Conservation (phyloP, 2,329 filamentous ascomycete species). For the Colletotrichum sp. region DNA sequence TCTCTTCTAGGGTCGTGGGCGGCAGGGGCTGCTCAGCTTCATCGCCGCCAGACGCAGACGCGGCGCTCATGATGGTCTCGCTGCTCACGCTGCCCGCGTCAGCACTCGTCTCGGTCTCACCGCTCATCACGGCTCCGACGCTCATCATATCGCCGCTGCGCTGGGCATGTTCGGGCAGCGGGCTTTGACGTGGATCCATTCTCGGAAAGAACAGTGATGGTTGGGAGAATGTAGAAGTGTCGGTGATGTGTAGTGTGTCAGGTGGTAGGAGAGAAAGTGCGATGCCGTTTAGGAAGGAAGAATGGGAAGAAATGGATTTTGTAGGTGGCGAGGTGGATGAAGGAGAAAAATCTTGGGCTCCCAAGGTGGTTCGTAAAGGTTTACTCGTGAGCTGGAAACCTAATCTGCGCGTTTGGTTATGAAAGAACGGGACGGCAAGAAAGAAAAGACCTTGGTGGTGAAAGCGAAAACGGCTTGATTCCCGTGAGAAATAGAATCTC, state of each 20-base stretch:
- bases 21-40: too few species aligned
- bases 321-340: neutral
- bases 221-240: neutral
- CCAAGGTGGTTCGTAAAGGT: neutral
- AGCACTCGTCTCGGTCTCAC: too few species aligned
- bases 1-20: too few species aligned
- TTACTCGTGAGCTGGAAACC: neutral
- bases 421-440: neutral
- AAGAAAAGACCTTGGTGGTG: neutral
- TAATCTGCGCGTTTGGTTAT: neutral
- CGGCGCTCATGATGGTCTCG: too few species aligned
- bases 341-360: neutral
- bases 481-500: fast-evolving
- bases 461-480: neutral
- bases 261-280: neutral
- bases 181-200: too few species aligned
- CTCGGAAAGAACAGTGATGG: neutral
- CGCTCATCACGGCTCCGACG: too few species aligned
- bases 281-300: neutral
- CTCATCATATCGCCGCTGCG: fast-evolving
- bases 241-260: neutral
- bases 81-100: too few species aligned
- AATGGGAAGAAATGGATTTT: fast-evolving
- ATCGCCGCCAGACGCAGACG: too few species aligned
- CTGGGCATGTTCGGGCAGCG: too few species aligned